Evolutionary conservation across 2,329 filamentous ascomycete genomes (phyloP).

Genomic region (Colletotrichum eremochloae): DNA sequence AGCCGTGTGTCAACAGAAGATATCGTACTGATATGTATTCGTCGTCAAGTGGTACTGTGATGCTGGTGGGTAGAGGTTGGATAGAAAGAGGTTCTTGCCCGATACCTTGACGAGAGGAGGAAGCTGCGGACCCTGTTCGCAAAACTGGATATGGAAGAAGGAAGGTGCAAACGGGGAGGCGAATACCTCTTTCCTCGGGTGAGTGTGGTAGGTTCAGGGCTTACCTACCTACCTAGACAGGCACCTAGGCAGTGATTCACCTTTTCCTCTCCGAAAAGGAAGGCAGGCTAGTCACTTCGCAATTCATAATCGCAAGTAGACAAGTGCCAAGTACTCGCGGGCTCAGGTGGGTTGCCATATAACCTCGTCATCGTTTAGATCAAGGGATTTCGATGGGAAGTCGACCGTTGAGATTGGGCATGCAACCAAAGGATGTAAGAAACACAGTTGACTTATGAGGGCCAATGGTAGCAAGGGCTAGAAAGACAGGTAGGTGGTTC

Average conservation of each 20-base stretch:
- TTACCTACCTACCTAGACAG: background rate
- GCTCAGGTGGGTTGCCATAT: background rate
- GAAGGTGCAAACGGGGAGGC: background rate
- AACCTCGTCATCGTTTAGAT: background rate
- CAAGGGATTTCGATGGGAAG: no score
- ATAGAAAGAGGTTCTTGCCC: no score
- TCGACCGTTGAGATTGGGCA: background rate
- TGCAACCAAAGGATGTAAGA: background rate
- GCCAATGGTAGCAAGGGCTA: no score
- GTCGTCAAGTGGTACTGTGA: background rate
- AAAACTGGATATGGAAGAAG: background rate
- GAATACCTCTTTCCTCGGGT: background rate
- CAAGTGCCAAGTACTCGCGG: background rate
- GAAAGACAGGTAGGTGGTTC: no score
- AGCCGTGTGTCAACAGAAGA: background rate
- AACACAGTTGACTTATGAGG: no score
- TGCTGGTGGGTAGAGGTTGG: background rate
- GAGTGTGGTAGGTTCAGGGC: background rate
- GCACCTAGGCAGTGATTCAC: no score
- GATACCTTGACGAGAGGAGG: background rate
- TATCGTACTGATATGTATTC: background rate
- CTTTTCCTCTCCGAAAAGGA: background rate
- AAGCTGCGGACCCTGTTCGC: no score
- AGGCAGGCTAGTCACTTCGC: background rate
- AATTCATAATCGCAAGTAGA: background rate